Percentiles rank a stretch among this genome's conserved stretches.
Conservation (phyloP, 768 basidiomycete genomes). For the Leccinum arenicola region DNA sequence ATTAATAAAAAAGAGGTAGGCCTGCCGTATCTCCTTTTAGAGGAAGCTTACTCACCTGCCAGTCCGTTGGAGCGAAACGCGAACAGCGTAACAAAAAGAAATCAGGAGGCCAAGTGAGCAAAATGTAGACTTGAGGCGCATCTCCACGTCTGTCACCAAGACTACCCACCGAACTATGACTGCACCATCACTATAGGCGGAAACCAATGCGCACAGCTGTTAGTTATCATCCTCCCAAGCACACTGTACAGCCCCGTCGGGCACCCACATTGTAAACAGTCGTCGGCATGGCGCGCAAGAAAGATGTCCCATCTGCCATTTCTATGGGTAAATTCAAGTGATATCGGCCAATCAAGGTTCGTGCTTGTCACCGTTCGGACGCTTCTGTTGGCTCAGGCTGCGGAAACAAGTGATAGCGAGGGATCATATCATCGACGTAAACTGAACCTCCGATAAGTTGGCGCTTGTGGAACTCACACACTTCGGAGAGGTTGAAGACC, state of each 20-base stretch:
- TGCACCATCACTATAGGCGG: neutral
- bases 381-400: neutral
- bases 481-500: neutral
- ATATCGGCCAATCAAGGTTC: neutral
- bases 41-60: neutral
- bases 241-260: neutral
- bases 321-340: neutral
- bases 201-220: neutral
- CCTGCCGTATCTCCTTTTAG: neutral
- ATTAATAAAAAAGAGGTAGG: neutral
- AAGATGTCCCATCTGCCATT: neutral
- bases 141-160: neutral
- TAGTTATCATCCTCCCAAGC: neutral
- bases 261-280: neutral
- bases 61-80: neutral
- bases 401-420: neutral
- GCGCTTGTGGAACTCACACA: neutral
- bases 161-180: neutral
- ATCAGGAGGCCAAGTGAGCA: neutral
- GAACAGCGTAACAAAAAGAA: neutral
- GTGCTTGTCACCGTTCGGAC: neutral
- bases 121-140: neutral
- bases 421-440: neutral
- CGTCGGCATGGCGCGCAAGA: neutral
- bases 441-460: neutral